These are phyloP conservation scores for Scutellaria barbata DNA, from an alignment of 257 asterid species.

Conservation along the genomic window DNA sequence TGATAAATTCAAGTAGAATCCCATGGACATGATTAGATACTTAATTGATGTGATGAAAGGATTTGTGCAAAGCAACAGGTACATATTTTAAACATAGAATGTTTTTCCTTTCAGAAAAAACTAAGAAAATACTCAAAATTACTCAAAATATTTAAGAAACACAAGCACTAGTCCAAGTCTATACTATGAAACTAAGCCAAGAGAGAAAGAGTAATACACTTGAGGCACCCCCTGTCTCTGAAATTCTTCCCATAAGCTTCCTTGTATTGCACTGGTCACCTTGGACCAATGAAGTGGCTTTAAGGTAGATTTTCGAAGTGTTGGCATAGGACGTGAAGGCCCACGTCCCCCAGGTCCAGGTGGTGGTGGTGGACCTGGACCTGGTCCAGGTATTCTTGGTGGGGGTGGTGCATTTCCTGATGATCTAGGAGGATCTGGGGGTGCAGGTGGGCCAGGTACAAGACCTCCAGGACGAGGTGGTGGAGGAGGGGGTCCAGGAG, in stretches of 20 bases:
- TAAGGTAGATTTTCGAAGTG: conserved; percentile 70
- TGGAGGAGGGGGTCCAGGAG: conserved; percentile 26
- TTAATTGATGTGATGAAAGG: conserved; percentile 8
- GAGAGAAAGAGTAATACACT: conserved; percentile 61
- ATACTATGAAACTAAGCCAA: conserved; percentile 31
- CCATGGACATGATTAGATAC: conserved; percentile 18
- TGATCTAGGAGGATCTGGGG: conserved; percentile 55
- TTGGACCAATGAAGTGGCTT: conserved; percentile 99
- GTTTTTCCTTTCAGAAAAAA: not conserved
- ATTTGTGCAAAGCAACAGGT: conserved; percentile 13
- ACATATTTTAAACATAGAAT: not conserved
- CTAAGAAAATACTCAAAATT: conserved; percentile 26
- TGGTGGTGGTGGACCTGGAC: conserved; percentile 56
- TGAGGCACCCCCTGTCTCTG: conserved; percentile 85
- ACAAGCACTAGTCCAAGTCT: conserved; percentile 23
- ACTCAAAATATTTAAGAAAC: not conserved
- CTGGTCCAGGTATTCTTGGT: conserved; percentile 54
- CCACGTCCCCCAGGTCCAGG: conserved; percentile 62
- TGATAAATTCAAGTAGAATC: conserved; percentile 18
- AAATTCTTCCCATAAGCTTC: conserved; percentile 99
- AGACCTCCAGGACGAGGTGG: conserved; percentile 44
- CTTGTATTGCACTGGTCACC: conserved; percentile 95
- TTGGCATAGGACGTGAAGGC: conserved; percentile 61
- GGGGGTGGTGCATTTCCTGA: conserved; percentile 56
- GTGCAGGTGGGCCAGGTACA: conserved; percentile 49